Conservation (phyloP, 192 early-diverging fungal genomes). For the Oehlia diaphana region DNA sequence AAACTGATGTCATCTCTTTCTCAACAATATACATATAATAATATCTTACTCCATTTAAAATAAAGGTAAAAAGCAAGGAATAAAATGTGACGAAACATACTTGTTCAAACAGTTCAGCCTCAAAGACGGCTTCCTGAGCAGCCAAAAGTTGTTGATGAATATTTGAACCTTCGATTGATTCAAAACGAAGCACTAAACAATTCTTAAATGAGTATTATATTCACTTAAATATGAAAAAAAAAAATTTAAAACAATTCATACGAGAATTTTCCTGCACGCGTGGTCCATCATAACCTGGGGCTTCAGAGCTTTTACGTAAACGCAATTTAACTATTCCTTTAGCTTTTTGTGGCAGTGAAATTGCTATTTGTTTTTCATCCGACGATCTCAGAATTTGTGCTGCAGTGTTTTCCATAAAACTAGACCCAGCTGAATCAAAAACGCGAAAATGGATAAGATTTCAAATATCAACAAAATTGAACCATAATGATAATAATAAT, state of each 20-base stretch:
- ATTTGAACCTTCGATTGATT: background rate
- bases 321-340: conserved; percentile 19
- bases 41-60: background rate
- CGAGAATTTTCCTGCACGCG: conserved; percentile 17
- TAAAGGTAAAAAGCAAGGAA: background rate
- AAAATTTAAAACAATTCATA: background rate
- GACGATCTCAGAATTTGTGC: conserved; percentile 28
- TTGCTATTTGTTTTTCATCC: conserved; percentile 20
- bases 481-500: background rate
- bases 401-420: background rate
- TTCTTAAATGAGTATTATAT: background rate
- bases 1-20: too few relatives aligned
- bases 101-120: conserved; percentile 20
- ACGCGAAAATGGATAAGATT: too few relatives aligned
- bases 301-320: conserved; percentile 5
- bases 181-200: background rate
- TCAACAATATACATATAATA: too few relatives aligned
- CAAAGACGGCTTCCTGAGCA: conserved; percentile 29
- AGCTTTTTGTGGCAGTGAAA: conserved; percentile 22
- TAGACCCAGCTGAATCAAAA: background rate
- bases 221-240: background rate
- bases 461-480: too few relatives aligned
- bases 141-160: conserved; percentile 31
- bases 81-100: background rate
- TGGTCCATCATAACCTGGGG: background rate